Conservation (phyloP, 1,284 basidiomycete species). For the Taiwanofungus camphoratus region DNA sequence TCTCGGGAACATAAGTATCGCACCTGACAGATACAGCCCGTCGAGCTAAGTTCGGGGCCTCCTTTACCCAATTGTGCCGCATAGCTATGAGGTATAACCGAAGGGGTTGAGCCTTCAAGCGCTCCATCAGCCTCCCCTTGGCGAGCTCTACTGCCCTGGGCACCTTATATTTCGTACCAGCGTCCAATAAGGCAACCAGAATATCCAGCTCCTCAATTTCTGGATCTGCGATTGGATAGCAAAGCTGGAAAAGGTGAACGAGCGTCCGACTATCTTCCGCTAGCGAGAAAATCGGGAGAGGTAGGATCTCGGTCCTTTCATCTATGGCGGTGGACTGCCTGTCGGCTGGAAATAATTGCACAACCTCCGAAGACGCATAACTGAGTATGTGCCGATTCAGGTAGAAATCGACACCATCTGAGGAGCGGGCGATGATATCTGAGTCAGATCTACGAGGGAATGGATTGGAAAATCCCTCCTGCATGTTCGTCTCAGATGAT, state of each 20-base stretch:
- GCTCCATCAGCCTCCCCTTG: not conserved
- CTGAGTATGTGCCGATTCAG: constrained; percentile 9
- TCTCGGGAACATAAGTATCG: not conserved
- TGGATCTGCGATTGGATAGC: not conserved
- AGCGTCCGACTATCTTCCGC: not conserved
- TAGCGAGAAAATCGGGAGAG: not conserved
- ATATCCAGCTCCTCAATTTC: not conserved
- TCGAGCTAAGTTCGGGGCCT: not conserved
- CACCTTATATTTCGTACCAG: not conserved
- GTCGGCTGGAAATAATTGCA: not conserved
- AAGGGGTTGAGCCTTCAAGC: not conserved
- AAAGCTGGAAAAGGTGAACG: not conserved
- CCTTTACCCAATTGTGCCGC: not conserved
- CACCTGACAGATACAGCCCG: not conserved
- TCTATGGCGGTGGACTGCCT: not conserved
- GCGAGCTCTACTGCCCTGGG: not conserved
- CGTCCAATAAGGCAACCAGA: not conserved
- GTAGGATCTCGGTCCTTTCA: too few species aligned
- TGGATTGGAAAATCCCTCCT: not conserved
- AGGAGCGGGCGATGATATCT: constrained; percentile 17
- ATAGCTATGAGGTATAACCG: not conserved
- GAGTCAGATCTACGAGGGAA: not conserved
- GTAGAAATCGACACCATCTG: constrained; percentile 15
- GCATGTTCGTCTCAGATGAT: not conserved
- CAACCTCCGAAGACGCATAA: not conserved